Evolutionary conservation across 179 eudicot genomes (phyloP), one percentile per base, ranked within the genome.

Genomic region (Drosera spatulata): DNA sequence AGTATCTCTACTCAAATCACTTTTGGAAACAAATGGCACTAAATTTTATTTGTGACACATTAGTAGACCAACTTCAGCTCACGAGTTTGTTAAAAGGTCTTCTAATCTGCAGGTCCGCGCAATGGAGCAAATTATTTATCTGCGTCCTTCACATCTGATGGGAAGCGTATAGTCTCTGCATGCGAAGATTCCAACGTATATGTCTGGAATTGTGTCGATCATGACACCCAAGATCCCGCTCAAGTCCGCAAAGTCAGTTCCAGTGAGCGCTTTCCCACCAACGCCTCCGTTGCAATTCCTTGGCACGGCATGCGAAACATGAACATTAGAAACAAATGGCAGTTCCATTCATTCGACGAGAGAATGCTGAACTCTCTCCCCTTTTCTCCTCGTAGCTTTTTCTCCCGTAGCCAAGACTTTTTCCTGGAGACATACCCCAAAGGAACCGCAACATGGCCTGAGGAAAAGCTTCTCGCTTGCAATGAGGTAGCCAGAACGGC

Each of bases 391-490:
- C 73, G 89, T 37, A 45, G 73, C 33, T 57, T 61, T 69, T 81
- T 87, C 76, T 83, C 88, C 13, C 64, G 75, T 55, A 71, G 71
- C 37, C 82, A 79, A 45, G 91, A 83, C 11, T 77, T 80, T 44
- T 69, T 73, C 42, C 53, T 71, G 12, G 96, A 88, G 65, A 66
- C 84, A 13, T 69, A 58, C 42, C 82, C 86, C 42, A 85, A 82
- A 66, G 95, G 84, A 61, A 79, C 96, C 2, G 95, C 94, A 53
- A 85, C 95, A 56, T 91, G 96, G 95, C 98, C 98, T 0, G 98
- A 91, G 76, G 97, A 91, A 68, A 91, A 83, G 73, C 91, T 91
- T 58, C 74, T 77, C 52, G 43, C 66, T 56, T 66, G 66, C 59
- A 62, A 68, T 50, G 78, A 79, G 7, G 50, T 55, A 8, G 50